Base-by-base conservation (phyloP, 371 early-diverging fungal genomes). In the Ecytonucleospora hepatopenaei region DNA sequence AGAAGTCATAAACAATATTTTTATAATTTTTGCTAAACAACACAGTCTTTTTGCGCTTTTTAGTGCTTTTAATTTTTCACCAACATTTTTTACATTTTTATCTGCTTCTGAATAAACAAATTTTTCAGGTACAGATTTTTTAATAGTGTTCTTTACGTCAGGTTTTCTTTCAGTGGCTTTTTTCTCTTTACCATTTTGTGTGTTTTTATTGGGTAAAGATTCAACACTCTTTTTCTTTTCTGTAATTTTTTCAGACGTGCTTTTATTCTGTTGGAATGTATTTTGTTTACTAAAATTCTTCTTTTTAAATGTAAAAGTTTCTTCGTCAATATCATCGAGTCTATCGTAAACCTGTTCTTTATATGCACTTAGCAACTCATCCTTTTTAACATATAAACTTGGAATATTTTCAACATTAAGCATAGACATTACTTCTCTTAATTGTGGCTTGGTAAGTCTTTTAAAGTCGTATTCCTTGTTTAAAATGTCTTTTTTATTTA, bases 341-440 rank as follows among this genome's bases (percentile, higher is more conserved):
- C 54, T 68, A 54, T 65, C 65, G 33, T 71, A 48, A n/a, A 76
- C 70, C 17, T 65, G 53, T 16, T 48, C 54, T 23, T 69, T 70
- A 40, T 73, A 76, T 21, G 56, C 56, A 1, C 71, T 56, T 30
- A 71, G 5, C 16, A 73, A 34, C 26, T 26, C 56, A 12, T 46
- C 26, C 32, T 76, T 76, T 34, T 71, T 59, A 28, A 62, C 30
- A 19, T 30, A 67, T n/a, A 51, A 12, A 33, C 59, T 54, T 32
- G 69, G 63, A 30, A 71, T 70, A 12, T 47, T 54, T 28, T 67
- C 61, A 30, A 76, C 40, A 28, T 59, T 57, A 33, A 72, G 67
- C 51, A 69, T 72, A 33, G 61, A 69, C 62, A 76, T 62, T 48
- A 76, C 73, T 24, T 48, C 54, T 58, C 75, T 64, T 30, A 76